phyloP scores from a whole-genome alignment of 208 protist genomes.

The Trypanosoma grayi region DNA sequence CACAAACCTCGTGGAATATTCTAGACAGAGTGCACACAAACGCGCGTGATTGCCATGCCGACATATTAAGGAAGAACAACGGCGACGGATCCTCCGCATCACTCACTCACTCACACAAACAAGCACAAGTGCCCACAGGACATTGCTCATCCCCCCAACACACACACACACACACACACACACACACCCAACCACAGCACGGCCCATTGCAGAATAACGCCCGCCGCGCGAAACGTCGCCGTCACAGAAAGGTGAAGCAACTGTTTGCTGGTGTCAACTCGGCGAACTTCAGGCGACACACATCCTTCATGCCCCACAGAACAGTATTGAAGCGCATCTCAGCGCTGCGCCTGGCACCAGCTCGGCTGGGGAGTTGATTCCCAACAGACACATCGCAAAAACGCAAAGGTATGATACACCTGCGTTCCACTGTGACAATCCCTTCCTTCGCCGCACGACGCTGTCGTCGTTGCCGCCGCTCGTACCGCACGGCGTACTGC shows the following conservation, averaged over 20 bases:
- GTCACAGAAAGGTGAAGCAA: conserved; percentile 12
- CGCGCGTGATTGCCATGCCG: no score
- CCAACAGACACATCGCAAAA: background rate
- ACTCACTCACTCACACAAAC: no score
- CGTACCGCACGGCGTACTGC: background rate
- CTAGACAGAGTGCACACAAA: no score
- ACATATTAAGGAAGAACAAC: no score
- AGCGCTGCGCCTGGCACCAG: background rate
- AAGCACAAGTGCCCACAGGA: no score
- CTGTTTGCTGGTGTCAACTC: conserved; percentile 7
- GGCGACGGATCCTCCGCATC: no score
- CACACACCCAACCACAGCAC: background rate
- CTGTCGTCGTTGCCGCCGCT: background rate
- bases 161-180: background rate
- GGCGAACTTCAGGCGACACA: background rate
- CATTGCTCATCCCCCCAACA: no score
- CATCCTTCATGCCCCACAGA: background rate
- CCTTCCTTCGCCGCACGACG: background rate
- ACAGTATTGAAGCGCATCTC: background rate
- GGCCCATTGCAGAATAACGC: no score
- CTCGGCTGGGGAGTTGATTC: background rate
- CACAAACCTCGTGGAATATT: no score
- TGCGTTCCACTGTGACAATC: background rate
- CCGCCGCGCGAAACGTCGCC: background rate
- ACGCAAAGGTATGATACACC: background rate